Evolutionary conservation across 2,329 filamentous ascomycete species (phyloP).

Genomic region (Penicillium sp.): DNA sequence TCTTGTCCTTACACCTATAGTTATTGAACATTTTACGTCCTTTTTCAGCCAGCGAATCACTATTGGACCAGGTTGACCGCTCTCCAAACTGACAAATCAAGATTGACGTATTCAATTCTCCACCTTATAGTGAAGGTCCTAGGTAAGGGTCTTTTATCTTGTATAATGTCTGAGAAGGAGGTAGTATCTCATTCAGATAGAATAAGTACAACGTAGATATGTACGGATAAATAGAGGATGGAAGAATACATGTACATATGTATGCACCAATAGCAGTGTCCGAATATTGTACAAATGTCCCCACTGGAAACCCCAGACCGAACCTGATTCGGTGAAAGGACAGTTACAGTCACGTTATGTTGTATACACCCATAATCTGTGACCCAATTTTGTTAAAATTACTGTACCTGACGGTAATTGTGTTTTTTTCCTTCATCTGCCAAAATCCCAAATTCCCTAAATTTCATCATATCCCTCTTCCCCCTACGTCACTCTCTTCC

Average conservation of each 20-base stretch:
- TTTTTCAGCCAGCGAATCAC: not conserved
- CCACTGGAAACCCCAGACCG: not conserved
- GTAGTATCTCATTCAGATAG: not conserved
- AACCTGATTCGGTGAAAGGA: not conserved
- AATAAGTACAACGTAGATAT: not conserved
- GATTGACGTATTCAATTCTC: not conserved
- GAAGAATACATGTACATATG: not conserved
- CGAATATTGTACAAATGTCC: not conserved
- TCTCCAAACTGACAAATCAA: not conserved
- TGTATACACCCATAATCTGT: not conserved
- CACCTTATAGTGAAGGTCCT: not conserved
- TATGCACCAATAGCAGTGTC: not conserved
- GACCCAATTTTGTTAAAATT: not conserved
- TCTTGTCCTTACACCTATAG: too few relatives aligned
- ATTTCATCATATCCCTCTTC: constrained; percentile 28
- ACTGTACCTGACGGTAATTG: constrained; percentile 2
- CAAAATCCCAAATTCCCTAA: constrained; percentile 26
- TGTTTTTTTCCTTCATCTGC: not conserved
- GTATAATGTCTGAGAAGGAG: not conserved
- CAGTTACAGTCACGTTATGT: not conserved
- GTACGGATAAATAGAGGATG: not conserved
- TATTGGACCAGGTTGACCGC: not conserved
- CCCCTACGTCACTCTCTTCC: constrained; percentile 39
- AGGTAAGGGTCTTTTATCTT: not conserved
- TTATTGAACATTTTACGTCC: not conserved